Evolutionary conservation across 371 early-diverging fungal genomes (phyloP), one percentile per base, ranked within the genome.

Genomic region (Funneliformis caledonium): DNA sequence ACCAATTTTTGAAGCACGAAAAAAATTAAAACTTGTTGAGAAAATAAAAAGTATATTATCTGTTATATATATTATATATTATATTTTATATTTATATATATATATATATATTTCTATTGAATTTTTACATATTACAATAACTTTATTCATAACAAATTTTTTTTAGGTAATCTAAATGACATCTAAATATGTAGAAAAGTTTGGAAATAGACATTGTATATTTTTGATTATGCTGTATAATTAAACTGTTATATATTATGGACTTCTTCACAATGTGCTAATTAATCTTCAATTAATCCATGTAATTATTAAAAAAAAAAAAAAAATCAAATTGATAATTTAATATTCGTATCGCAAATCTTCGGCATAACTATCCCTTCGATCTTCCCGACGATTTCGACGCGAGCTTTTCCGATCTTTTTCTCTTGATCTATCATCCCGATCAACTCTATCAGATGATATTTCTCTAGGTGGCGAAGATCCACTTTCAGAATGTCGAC

Each of bases 351-450:
- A 74, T 52, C 74, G 74, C 50, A 56, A 74, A 52, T 74, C 74
- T 31, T 77, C 77, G 16, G 33, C n/a, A n/a, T 77, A 64, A 64
- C 77, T 77, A 16, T 77, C 77, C 22, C 77, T 77, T 26, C 77
- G 52, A 19, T 77, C 77, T 14, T 77, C 77, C 19, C 77, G 43
- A 64, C 77, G 62, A 64, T 37, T 77, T 61, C 77, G 52, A 19
- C 76, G 43, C 12, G 60, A 37, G 9, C 9, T 33, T 61, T 60
- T 75, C 42, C 77, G 42, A 77, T 16, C 16, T 77, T 65, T 42
- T 64, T 64, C 65, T 77, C 77, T 37, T 37, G 37, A 37, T 37
- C 37, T 37, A 12, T 47, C 16, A 72, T 72, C 73, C 12, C 73
- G 43, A 47, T n/a, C n/a, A 4, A n/a, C 19, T 45, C 42, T 42